A percentile compares a stretch with the other conserved stretches of the same genome.
phyloP scores from a whole-genome alignment of 192 early-diverging fungal genomes.

The Pilaira anomala region DNA sequence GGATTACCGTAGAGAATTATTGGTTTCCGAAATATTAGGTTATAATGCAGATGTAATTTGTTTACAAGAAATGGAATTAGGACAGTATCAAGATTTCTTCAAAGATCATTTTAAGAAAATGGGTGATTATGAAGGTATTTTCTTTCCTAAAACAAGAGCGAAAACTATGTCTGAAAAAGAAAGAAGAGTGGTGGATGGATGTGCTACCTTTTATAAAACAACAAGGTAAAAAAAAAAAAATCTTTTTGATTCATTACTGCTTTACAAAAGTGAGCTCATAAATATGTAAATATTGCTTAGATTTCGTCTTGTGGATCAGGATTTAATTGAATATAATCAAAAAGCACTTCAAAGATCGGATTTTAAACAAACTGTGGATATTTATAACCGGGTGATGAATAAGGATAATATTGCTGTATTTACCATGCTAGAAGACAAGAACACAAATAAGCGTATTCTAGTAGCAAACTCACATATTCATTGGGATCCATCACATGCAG shows the following conservation, averaged over 20 bases:
- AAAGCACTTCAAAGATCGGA: slow-evolving; percentile 83
- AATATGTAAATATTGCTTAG: slow-evolving; percentile 37
- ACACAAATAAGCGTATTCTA: slow-evolving; percentile 64
- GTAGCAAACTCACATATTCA: slow-evolving; percentile 90
- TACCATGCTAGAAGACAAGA: slow-evolving; percentile 79
- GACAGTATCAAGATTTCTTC: slow-evolving; percentile 89
- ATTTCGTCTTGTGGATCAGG: slow-evolving; percentile 79
- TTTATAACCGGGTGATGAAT: slow-evolving; percentile 96
- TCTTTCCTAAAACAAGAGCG: slow-evolving; percentile 92
- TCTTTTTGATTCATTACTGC: not conserved
- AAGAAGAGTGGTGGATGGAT: slow-evolving; percentile 86
- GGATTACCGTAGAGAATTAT: slow-evolving; percentile 89
- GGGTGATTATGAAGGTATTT: slow-evolving; percentile 85
- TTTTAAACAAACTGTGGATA: slow-evolving; percentile 87
- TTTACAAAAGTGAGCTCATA: not conserved
- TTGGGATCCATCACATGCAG: slow-evolving; percentile 88
- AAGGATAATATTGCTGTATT: slow-evolving; percentile 94
- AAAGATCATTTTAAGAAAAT: slow-evolving; percentile 63
- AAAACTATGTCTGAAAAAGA: slow-evolving; percentile 93
- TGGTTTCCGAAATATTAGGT: slow-evolving; percentile 80
- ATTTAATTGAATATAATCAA: slow-evolving; percentile 93
- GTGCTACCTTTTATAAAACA: slow-evolving; percentile 89
- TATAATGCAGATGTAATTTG: slow-evolving; percentile 92
- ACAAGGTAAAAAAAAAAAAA: slow-evolving; percentile 57
- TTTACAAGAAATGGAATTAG: slow-evolving; percentile 88